Base-by-base conservation (phyloP, 306 rosid genomes). In the Quercus glauca region DNA sequence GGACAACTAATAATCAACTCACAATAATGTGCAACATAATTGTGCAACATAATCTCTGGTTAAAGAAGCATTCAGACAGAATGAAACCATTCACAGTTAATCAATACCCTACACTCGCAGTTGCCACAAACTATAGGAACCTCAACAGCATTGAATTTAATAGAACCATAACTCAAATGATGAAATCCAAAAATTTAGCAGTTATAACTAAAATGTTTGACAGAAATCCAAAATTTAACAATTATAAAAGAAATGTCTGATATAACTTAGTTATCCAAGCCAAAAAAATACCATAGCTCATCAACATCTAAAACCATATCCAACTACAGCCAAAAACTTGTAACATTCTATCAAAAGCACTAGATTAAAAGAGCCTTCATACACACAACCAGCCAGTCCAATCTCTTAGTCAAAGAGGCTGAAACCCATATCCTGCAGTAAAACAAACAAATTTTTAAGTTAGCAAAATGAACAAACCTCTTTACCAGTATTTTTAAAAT, bases 381-480 rank as follows among this genome's bases (percentile, higher is more conserved):
- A 61, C 69, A 67, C 28, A 37, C 3, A 5, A 60, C 28, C 20
- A 55, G 61, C 77, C 10, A 13, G 72, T 18, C 31, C 45, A 56
- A 68, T 4, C 67, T 84, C 80, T 55, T 76, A 92, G 73, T 90
- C 94, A 3, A 92, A 92, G 43, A 92, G 88, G 80, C 97, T 79
- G 74, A 92, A 92, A 20, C 94, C 92, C 92, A 92, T 88, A 35
- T 90, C 97, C 97, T 90, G 92, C 71, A 85, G 23, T 67, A 82
- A 45, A 49, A 78, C 64, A 29, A 80, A 41, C 45, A 41, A 41
- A 41, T 41, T 28, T 2, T 19, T 4, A 15, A 51, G 55, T 71
- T 28, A 76, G 79, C 21, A 41, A 63, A 49, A 61, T 19, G 5
- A 13, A 18, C 28, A 0, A 73, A 3, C 37, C 5, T 71, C 29